Evolutionary conservation across 345 rosid genomes (phyloP).

Genomic region (Diplotaxis tenuifolia): DNA sequence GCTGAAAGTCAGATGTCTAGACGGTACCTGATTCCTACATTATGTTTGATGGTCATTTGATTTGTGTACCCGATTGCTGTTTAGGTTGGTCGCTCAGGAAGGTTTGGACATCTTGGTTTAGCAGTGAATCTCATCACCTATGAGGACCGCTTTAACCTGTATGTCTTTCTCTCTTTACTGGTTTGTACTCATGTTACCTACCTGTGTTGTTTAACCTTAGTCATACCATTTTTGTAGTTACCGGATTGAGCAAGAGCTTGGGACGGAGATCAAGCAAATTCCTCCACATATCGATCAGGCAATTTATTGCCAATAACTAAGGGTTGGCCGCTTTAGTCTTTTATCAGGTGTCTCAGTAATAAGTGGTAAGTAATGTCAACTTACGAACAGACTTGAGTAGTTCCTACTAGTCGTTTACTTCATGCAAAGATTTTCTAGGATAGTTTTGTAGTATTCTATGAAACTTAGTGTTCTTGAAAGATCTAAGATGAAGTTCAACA

Average conservation of each 20-base stretch:
- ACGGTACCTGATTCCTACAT: background rate
- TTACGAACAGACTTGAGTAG: background rate
- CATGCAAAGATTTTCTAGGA: background rate
- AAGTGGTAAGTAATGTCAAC: slow-evolving; percentile 35
- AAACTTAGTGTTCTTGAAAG: background rate
- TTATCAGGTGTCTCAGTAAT: slow-evolving; percentile 46
- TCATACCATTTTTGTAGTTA: slow-evolving; percentile 48
- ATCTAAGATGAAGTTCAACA: background rate
- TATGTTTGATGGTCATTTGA: slow-evolving; percentile 6
- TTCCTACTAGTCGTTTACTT: slow-evolving; percentile 4
- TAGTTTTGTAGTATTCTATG: background rate
- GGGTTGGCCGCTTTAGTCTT: slow-evolving; percentile 17
- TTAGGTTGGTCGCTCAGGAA: slow-evolving; percentile 92
- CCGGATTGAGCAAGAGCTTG: slow-evolving; percentile 97
- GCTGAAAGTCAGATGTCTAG: slow-evolving; percentile 12
- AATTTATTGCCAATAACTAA: slow-evolving; percentile 70
- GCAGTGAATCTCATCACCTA: slow-evolving; percentile 93
- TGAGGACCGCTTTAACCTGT: slow-evolving; percentile 94
- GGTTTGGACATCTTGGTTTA: slow-evolving; percentile 94
- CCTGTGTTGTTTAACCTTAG: background rate
- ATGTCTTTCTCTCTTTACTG: slow-evolving; percentile 31
- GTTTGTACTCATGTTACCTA: background rate
- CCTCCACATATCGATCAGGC: slow-evolving; percentile 94
- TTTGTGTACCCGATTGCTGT: background rate
- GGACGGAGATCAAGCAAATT: slow-evolving; percentile 93